Base-by-base conservation (phyloP, 2,329 filamentous ascomycete species). In the Amphichorda felina region DNA sequence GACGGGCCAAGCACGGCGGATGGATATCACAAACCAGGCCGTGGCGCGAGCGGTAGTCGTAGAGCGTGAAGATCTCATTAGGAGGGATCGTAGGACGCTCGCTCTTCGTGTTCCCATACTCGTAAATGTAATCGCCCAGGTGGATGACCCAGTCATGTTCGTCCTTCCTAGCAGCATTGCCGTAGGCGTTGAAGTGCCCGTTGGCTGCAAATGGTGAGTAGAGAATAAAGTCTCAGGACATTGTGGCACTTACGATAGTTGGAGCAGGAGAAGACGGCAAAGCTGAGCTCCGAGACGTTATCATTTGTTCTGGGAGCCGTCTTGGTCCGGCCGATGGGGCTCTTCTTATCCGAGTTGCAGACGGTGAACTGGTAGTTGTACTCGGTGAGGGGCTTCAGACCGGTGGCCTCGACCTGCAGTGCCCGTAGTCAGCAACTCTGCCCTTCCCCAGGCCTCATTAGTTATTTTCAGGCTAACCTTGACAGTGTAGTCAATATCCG, bases 401-500 rank as follows among this genome's bases (percentile, higher is more conserved):
- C 67, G 33, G 56, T 66, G 2, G 79, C 80, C 53, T 85, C 79
- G 11, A 83, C 70, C 66, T 78, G 35, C 11, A 7, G n/a, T n/a
- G n/a, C n/a, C n/a, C n/a, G n/a, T n/a, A n/a, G n/a, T n/a, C 5
- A 9, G 16, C 10, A 30, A 38, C 3, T 38, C 27, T 14, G 5
- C 3, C 8, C 16, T 15, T 3, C 11, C 6, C 8, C 2, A 8
- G 2, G 5, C 2, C 8, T 2, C 0, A 1, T 2, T 2, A 4
- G 18, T n/a, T n/a, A n/a, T n/a, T n/a, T n/a, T n/a, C n/a, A n/a
- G n/a, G n/a, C 39, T 34, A 50, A 75, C 74, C 64, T 84, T 84
- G 40, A 85, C 61, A 0, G 81, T 86, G 50, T 78, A 87, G 49
- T 87, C 82, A 33, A 86, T 72, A 49, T 86, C 81, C 1, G 72